These are phyloP conservation scores for Tolypocladium tropicale DNA, from an alignment of 2,329 filamentous ascomycete genomes.

Conservation along the genomic window DNA sequence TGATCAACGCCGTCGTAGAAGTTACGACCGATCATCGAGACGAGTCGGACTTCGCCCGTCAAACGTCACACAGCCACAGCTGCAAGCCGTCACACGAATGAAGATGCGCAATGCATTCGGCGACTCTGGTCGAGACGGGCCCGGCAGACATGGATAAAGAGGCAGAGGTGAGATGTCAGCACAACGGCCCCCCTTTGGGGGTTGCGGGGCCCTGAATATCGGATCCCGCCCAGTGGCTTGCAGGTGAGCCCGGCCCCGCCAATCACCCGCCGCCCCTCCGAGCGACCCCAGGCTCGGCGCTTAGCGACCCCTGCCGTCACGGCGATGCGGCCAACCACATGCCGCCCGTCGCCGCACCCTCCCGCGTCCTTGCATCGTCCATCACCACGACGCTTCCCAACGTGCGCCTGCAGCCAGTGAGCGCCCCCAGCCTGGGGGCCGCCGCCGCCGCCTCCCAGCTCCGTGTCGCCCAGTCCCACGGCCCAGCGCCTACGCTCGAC, in stretches of 20 bases:
- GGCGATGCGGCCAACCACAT: conserved; percentile 29
- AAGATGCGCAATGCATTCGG: background rate
- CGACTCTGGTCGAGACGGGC: background rate
- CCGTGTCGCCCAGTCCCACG: conserved; percentile 1
- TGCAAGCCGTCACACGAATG: background rate
- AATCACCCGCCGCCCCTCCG: conserved; percentile 10
- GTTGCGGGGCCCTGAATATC: background rate
- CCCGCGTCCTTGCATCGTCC: conserved; percentile 4
- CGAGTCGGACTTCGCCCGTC: background rate
- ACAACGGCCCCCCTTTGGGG: background rate
- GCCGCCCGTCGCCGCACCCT: conserved; percentile 3
- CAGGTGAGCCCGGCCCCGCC: conserved; percentile 4
- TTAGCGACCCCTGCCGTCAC: conserved; percentile 26
- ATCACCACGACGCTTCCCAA: conserved; percentile 2
- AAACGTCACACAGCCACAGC: background rate
- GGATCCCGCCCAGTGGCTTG: background rate
- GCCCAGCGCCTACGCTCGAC: conserved; percentile 19
- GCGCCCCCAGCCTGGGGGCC: background rate
- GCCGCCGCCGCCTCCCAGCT: background rate
- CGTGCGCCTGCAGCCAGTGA: conserved; percentile 1
- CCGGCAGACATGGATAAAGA: too few species aligned
- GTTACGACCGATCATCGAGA: background rate
- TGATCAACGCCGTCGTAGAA: background rate
- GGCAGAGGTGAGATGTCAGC: too few species aligned
- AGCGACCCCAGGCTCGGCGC: conserved; percentile 18